Conservation (phyloP, 225 moss, liverwort and hornwort genomes). For the Polytrichum commune region DNA sequence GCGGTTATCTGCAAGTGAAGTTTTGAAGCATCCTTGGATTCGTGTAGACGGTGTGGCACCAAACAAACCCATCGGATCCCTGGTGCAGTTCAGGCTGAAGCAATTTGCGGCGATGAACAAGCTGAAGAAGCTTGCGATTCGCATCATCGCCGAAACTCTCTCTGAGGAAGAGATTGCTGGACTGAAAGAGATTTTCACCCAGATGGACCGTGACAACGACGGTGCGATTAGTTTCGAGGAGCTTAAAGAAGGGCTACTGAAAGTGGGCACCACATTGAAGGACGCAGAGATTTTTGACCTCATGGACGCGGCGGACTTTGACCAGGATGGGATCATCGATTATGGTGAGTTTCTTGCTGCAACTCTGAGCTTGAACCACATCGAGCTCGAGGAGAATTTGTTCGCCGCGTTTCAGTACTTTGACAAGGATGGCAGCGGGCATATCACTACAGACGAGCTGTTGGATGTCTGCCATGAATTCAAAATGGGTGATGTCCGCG, state of each 20-base stretch:
- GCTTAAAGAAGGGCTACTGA: constrained; percentile 64
- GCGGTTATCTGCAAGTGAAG: constrained; percentile 63
- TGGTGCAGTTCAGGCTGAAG: constrained; percentile 42
- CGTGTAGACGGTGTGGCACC: constrained; percentile 63
- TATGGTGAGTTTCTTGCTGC: constrained; percentile 60
- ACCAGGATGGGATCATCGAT: constrained; percentile 57
- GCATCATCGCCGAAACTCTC: constrained; percentile 49
- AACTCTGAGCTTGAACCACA: constrained; percentile 46
- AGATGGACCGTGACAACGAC: constrained; percentile 62
- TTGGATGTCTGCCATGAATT: constrained; percentile 32
- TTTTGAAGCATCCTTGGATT: constrained; percentile 79
- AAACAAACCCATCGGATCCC: constrained; percentile 57
- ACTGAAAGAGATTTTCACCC: constrained; percentile 61
- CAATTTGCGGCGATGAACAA: constrained; percentile 64
- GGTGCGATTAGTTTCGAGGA: constrained; percentile 75
- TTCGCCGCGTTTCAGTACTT: constrained; percentile 45
- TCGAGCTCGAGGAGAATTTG: constrained; percentile 55
- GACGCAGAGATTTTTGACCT: constrained; percentile 70
- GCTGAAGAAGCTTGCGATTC: constrained; percentile 74
- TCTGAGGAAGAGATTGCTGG: constrained; percentile 68
- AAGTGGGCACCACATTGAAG: constrained; percentile 61
- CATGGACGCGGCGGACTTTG: constrained; percentile 48
- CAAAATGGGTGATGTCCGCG: constrained; percentile 37
- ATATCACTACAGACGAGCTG: constrained; percentile 34
- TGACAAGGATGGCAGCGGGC: constrained; percentile 46